phyloP scores from a whole-genome alignment of 2,329 filamentous ascomycete species.

The Trichophyton verrucosum region DNA sequence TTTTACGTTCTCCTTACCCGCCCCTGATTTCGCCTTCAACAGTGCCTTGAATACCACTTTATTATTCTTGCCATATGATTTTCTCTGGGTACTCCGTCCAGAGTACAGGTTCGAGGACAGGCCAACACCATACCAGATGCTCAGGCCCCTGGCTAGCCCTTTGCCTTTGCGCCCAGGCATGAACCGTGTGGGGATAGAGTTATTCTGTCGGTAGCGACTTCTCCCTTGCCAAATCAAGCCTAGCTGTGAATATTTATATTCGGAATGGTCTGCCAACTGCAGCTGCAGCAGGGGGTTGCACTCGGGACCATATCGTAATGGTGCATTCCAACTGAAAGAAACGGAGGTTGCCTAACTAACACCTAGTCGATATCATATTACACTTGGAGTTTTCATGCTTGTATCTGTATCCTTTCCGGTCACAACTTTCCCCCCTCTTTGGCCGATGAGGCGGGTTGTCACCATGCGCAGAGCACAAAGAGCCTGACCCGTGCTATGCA shows the following conservation, averaged over 20 bases:
- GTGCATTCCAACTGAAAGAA: not conserved
- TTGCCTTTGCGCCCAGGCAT: not conserved
- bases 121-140: not conserved
- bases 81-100: not conserved
- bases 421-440: not conserved
- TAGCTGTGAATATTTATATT: not conserved
- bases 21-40: not conserved
- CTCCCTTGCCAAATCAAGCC: not conserved
- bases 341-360: not conserved
- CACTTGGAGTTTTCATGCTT: not conserved
- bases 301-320: not conserved
- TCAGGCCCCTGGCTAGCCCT: slow-evolving; percentile 1
- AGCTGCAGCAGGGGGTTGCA: not conserved
- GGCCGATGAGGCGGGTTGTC: not conserved
- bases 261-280: not conserved
- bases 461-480: not conserved
- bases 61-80: not conserved
- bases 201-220: not conserved
- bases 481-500: not conserved
- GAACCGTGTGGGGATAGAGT: slow-evolving; percentile 1
- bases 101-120: not conserved
- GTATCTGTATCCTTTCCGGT: not conserved
- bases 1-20: not conserved
- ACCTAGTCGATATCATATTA: not conserved
- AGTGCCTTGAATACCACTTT: not conserved